Evolutionary conservation across 768 basidiomycete genomes (phyloP).

Genomic region (Clitopilus passeckerianus): DNA sequence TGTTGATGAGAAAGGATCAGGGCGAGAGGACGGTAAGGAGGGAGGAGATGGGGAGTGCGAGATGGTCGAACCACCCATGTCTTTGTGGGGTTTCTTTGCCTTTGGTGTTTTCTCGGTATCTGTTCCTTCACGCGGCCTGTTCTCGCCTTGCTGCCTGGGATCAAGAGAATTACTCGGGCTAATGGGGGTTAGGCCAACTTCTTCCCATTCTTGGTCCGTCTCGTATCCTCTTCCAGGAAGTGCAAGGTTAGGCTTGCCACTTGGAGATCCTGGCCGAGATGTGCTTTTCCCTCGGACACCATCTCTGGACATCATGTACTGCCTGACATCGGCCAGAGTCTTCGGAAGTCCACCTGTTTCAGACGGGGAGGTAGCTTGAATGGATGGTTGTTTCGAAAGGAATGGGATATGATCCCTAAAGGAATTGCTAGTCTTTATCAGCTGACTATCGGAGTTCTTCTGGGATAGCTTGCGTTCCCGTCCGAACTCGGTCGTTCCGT

Average conservation of each 20-base stretch:
- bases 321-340: slow-evolving; percentile 73
- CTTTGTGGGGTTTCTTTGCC: slow-evolving; percentile 23
- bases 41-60: slow-evolving; percentile 16
- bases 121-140: slow-evolving; percentile 14
- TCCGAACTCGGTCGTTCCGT: slow-evolving; percentile 40
- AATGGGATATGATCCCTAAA: neutral
- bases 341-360: slow-evolving; percentile 43
- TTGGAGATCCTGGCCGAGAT: neutral
- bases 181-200: slow-evolving; percentile 47
- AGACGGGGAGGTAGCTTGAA: slow-evolving; percentile 25
- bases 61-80: slow-evolving; percentile 18
- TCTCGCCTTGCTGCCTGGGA: neutral
- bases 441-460: slow-evolving; percentile 64
- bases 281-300: neutral
- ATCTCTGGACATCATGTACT: slow-evolving; percentile 26
- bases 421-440: slow-evolving; percentile 29
- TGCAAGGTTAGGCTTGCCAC: neutral
- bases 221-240: slow-evolving; percentile 11
- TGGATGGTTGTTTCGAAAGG: slow-evolving; percentile 23
- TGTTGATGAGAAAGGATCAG: slow-evolving; percentile 55
- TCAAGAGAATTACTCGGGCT: slow-evolving; percentile 31
- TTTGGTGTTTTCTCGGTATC: slow-evolving; percentile 39
- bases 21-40: slow-evolving; percentile 36
- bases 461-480: slow-evolving; percentile 64
- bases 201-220: slow-evolving; percentile 62